Evolutionary conservation across 768 basidiomycete genomes (phyloP).

Genomic region (Naganishia vaughanmartiniae): DNA sequence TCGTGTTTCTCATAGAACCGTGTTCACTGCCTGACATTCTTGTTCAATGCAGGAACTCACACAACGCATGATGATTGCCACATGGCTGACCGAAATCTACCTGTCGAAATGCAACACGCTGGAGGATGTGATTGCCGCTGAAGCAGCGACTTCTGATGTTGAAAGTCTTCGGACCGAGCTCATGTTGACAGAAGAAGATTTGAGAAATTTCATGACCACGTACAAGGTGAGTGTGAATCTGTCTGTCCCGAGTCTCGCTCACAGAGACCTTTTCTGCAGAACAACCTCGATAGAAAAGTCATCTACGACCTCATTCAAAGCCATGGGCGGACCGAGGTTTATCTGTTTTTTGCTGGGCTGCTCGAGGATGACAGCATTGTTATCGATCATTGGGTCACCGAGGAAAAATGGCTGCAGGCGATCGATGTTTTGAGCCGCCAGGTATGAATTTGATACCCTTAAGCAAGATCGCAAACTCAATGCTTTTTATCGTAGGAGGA

Average conservation of each 20-base stretch:
- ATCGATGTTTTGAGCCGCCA: conserved; percentile 87
- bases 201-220: conserved; percentile 85
- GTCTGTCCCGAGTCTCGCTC: background rate
- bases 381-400: conserved; percentile 84
- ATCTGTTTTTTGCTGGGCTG: conserved; percentile 78
- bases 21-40: no score
- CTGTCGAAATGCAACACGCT: conserved; percentile 93
- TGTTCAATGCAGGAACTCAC: conserved; percentile 67
- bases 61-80: conserved; percentile 95
- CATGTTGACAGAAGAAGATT: conserved; percentile 82
- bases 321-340: conserved; percentile 89
- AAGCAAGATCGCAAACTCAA: background rate
- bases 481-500: conserved; percentile 60
- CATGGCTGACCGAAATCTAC: conserved; percentile 97
- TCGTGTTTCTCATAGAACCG: conserved; percentile 17
- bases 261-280: conserved; percentile 55
- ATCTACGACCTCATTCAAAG: conserved; percentile 89
- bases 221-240: conserved; percentile 68
- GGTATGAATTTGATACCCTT: conserved; percentile 55
- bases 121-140: conserved; percentile 88
- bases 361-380: conserved; percentile 81
- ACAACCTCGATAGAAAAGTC: conserved; percentile 76
- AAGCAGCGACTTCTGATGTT: conserved; percentile 66
- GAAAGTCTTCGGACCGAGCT: conserved; percentile 80
- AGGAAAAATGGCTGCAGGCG: conserved; percentile 87